phyloP scores from a whole-genome alignment of 83 land plant species.

The Picea mariana region DNA sequence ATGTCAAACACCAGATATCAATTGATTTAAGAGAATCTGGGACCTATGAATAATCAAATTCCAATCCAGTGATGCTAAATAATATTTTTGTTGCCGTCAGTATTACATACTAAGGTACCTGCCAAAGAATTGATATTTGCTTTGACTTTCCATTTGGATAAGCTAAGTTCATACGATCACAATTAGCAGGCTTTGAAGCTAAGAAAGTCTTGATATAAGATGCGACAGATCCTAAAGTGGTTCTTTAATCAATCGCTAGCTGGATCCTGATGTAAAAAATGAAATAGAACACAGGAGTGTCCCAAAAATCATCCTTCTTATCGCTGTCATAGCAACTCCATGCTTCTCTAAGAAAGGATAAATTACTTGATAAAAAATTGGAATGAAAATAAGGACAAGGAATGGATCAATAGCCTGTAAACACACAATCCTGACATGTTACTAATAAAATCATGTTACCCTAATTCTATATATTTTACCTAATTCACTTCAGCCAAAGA shows the following conservation, averaged over 20 bases:
- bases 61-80: slow-evolving; percentile 42
- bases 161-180: neutral
- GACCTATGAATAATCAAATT: slow-evolving; percentile 46
- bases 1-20: neutral
- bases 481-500: no score
- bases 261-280: slow-evolving; percentile 35
- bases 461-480: no score
- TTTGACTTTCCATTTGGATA: neutral
- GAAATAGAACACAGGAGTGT: slow-evolving; percentile 31
- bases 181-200: neutral
- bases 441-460: neutral
- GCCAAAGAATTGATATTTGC: slow-evolving; percentile 31
- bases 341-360: slow-evolving; percentile 36
- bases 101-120: neutral
- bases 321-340: slow-evolving; percentile 19
- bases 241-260: slow-evolving; percentile 25
- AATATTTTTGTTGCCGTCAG: slow-evolving; percentile 36
- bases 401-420: slow-evolving; percentile 27
- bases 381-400: slow-evolving; percentile 22
- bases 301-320: slow-evolving; percentile 31
- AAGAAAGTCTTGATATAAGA: slow-evolving; percentile 1
- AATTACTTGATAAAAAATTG: slow-evolving; percentile 29
- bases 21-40: slow-evolving; percentile 40
- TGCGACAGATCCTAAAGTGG: neutral
- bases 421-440: neutral